phyloP scores from a whole-genome alignment of 257 asterid genomes.

The Solanum paucissectum region DNA sequence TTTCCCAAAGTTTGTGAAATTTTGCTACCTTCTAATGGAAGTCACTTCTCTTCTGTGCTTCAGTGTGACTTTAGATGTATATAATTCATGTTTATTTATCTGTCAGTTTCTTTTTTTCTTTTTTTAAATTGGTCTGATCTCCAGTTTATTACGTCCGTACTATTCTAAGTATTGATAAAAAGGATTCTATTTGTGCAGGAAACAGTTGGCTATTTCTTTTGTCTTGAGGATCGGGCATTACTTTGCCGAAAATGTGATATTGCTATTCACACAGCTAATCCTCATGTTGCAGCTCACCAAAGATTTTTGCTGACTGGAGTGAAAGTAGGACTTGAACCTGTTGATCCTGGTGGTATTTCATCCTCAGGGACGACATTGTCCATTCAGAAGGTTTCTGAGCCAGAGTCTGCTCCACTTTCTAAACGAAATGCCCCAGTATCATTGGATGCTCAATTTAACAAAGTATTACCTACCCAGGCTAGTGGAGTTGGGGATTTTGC shows the following conservation, averaged over 20 bases:
- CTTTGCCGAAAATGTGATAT: constrained; percentile 88
- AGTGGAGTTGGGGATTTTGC: constrained; percentile 16
- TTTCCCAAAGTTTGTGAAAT: neutral
- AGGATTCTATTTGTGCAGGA: constrained; percentile 42
- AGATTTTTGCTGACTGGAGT: constrained; percentile 89
- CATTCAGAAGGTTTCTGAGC: constrained; percentile 22
- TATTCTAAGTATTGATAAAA: neutral
- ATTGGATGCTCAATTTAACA: constrained; percentile 24
- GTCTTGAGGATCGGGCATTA: constrained; percentile 90
- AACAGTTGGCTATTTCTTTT: constrained; percentile 78
- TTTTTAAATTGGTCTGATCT: neutral
- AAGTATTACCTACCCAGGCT: constrained; percentile 23
- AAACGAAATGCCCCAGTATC: constrained; percentile 14
- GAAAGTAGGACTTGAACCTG: constrained; percentile 65
- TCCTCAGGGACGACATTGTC: constrained; percentile 30
- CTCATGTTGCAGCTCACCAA: constrained; percentile 63
- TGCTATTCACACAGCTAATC: constrained; percentile 53
- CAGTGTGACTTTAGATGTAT: neutral
- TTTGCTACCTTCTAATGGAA: neutral
- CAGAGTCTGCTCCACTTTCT: constrained; percentile 18
- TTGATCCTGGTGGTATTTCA: constrained; percentile 35
- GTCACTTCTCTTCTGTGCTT: neutral
- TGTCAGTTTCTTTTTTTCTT: neutral
- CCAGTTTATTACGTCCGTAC: neutral
- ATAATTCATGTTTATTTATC: neutral